Evolutionary conservation across 352 stramenopile species (phyloP), one percentile per base, ranked within the genome.

Genomic region (Globisporangium irregulare): DNA sequence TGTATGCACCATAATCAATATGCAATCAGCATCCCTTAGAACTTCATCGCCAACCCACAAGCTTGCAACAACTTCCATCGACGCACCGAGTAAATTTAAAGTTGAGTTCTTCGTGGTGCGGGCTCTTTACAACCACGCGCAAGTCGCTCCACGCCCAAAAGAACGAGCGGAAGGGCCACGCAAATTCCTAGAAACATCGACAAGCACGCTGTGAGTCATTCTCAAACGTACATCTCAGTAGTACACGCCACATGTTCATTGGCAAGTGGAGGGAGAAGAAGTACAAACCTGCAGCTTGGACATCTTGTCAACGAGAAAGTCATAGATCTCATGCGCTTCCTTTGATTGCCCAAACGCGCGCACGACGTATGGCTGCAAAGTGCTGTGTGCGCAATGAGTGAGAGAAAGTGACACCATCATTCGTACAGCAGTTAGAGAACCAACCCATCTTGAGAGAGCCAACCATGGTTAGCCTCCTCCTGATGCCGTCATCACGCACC

Each of bases 71-170:
- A 62, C 2, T 18, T 55, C 48, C 6, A 12, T 54, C 25, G 32
- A 68, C 71, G 10, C 71, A 88, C 83, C 78, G 67, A n/a, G 76
- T 67, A 61, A 81, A 90, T 6, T 73, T 76, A 41, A 90, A 89
- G n/a, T 75, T 72, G 15, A 93, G 68, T 27, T 84, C 74, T 55
- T 89, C 54, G 36, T 81, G 62, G 32, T 90, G 70, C 3, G 70
- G 43, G 50, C 74, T 87, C 25, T 75, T 66, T 8, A 93, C 72
- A 27, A 89, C 74, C 24, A 91, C 82, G 50, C 85, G 85, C 36
- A 95, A 66, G 59, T 95, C 74, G 54, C 77, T 95, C 85, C 87
- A 95, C 1, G 81, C 80, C 85, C 85, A 95, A 36, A 93, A 91
- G 41, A 92, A 76, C 50, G 82, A 73, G 3, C 78, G 81, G 48